Base-by-base conservation (phyloP, 129 eudicot species). In the Chrysanthemum makinoi region DNA sequence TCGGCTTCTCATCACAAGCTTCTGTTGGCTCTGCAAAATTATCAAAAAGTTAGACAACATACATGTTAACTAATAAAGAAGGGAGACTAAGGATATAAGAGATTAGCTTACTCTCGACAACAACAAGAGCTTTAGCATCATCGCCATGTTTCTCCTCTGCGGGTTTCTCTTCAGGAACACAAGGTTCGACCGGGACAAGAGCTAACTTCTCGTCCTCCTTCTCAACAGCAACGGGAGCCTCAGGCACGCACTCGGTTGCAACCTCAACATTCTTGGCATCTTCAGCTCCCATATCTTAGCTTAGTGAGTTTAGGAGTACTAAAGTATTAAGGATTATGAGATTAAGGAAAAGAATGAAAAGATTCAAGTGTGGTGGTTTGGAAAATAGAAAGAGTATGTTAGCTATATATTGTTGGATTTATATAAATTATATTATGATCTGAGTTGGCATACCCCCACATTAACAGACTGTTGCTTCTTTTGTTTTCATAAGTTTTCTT, bases 111-210 rank as follows among this genome's bases (percentile, higher is more conserved):
- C 96, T 81, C 86, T 88, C 88, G 17, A 83, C 83, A 5, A 82
- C 46, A 43, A 70, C 80, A 13, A 89, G 87, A 18, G 96, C 88
- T 82, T 91, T 83, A n/a, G 89, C 47, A 47, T 90, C 97, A 54
- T 86, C 88, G 39, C 79, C 70, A 1, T 80, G 80, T 26, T 81
- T 87, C 46, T 83, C 87, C 57, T 83, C 87, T 39, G 80, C 70
- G 0, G 82, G 79, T 26, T 81, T 87, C 46, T 83, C 87, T 56
- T 85, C 87, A 35, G 62, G 64, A 10, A 84, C 79, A 73, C 51
- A 75, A 60, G 80, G 80, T 49, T 79, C 79, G 0, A 77, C 77
- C 0, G 89, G 79, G 47, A 82, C 73, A 2, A 88, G 78, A 16
- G 87, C 69, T 79, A 39, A 7, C 7, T 91, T 88, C 83, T 81